Evolutionary conservation across 2,329 filamentous ascomycete species (phyloP).

Genomic region (Aspergillus arachidicola): DNA sequence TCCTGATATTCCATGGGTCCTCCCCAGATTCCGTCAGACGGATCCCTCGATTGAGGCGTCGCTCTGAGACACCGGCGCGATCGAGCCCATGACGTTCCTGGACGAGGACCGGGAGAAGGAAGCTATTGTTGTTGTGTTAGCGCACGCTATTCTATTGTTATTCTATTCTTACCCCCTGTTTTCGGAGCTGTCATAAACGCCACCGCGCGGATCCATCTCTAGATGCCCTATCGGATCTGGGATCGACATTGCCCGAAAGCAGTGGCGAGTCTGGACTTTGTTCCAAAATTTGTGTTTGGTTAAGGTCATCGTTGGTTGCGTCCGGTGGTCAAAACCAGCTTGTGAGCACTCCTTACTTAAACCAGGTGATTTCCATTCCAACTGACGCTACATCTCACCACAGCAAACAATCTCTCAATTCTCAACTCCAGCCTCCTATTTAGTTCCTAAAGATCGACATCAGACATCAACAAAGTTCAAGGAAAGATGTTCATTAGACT

Average conservation of each 20-base stretch:
- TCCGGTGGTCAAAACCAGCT: conserved; percentile 15
- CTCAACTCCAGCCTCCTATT: conserved; percentile 24
- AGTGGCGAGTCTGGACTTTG: background rate
- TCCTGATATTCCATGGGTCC: background rate
- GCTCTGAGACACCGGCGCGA: background rate
- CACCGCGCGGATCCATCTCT: background rate
- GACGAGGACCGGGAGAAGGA: background rate
- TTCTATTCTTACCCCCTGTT: background rate
- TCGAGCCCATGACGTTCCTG: background rate
- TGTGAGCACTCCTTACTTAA: conserved; percentile 33
- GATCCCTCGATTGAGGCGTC: background rate
- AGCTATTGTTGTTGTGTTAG: background rate
- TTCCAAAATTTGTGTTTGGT: background rate
- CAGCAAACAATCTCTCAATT: conserved; percentile 19
- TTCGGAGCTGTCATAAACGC: conserved; percentile 5
- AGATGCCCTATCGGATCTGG: conserved; percentile 1
- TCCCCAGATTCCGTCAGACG: background rate
- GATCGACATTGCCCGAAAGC: background rate
- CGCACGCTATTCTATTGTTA: background rate
- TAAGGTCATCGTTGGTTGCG: conserved; percentile 18
- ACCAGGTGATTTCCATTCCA: conserved; percentile 31
- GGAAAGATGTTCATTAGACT: conserved; percentile 28
- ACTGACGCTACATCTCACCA: conserved; percentile 20
- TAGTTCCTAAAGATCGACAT: conserved; percentile 13
- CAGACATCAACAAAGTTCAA: conserved; percentile 13